A percentile compares a stretch with the other conserved stretches of the same genome.
Evolutionary conservation across 2,329 filamentous ascomycete genomes (phyloP).

Genomic region (Chaetoscypha palmicola): DNA sequence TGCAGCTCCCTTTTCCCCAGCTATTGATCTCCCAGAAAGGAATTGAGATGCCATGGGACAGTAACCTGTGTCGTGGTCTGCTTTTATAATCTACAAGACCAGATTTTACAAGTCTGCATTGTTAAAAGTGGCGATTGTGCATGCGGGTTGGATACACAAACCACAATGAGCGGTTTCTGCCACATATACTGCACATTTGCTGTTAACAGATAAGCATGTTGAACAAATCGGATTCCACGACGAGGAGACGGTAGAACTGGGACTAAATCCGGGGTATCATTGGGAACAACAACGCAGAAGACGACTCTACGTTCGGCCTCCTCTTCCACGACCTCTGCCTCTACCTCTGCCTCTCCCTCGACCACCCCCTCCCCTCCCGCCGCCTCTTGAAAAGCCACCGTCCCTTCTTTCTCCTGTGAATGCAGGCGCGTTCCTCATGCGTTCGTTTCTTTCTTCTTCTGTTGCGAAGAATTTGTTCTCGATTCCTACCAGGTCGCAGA

Average conservation of each 20-base stretch:
- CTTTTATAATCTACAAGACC: no score
- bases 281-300: background rate
- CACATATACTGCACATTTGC: no score
- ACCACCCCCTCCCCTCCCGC: constrained; percentile 29
- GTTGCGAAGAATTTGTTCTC: constrained; percentile 67
- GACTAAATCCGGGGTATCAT: constrained; percentile 18
- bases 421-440: constrained; percentile 52
- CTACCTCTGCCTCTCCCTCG: constrained; percentile 34
- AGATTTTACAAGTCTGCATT: no score
- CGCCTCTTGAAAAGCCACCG: constrained; percentile 23
- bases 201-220: no score
- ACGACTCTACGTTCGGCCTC: constrained; percentile 12
- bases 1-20: no score
- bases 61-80: no score
- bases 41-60: no score
- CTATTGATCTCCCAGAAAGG: no score
- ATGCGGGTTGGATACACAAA: no score
- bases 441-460: constrained; percentile 60
- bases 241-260: background rate
- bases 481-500: constrained; percentile 72
- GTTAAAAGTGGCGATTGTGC: no score
- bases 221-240: background rate
- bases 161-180: no score
- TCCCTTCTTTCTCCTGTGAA: constrained; percentile 31
- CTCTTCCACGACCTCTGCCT: constrained; percentile 32